Conservation (phyloP, 805 yeast species). For the Debaryomyces prosopidis region DNA sequence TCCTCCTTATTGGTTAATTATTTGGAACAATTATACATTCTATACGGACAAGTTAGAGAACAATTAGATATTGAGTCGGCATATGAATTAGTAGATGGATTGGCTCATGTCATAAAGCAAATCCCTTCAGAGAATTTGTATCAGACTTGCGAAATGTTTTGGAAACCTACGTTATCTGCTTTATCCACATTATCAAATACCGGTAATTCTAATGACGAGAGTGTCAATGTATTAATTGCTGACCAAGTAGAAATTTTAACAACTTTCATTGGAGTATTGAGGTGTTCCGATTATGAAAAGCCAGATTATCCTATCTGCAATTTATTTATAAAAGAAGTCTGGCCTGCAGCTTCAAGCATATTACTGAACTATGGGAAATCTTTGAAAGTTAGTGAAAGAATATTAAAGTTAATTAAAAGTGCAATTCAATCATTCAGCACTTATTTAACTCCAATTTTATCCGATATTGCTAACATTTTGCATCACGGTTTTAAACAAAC, state of each 20-base stretch:
- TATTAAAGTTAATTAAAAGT: slow-evolving; percentile 65
- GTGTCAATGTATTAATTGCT: slow-evolving; percentile 50
- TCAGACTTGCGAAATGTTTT: slow-evolving; percentile 59
- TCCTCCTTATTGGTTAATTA: slow-evolving; percentile 60
- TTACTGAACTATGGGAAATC: slow-evolving; percentile 58
- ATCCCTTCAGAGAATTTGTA: slow-evolving; percentile 55
- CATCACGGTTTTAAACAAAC: slow-evolving; percentile 69
- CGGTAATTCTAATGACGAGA: slow-evolving; percentile 22
- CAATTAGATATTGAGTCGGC: slow-evolving; percentile 66
- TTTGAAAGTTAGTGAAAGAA: slow-evolving; percentile 69
- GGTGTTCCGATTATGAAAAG: slow-evolving; percentile 42
- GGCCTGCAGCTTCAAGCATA: slow-evolving; percentile 57
- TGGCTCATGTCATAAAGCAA: slow-evolving; percentile 76
- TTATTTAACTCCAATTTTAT: slow-evolving; percentile 58
- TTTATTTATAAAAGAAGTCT: slow-evolving; percentile 51
- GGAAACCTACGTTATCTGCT: slow-evolving; percentile 61
- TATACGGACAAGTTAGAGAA: slow-evolving; percentile 58
- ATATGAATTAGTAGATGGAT: slow-evolving; percentile 83
- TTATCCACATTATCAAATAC: slow-evolving; percentile 28
- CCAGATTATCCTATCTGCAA: slow-evolving; percentile 52
- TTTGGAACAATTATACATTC: slow-evolving; percentile 71
- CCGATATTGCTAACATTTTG: slow-evolving; percentile 63
- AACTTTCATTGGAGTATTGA: slow-evolving; percentile 57
- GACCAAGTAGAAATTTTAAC: slow-evolving; percentile 73
- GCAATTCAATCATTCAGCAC: slow-evolving; percentile 63